phyloP scores from a whole-genome alignment of 2,329 filamentous ascomycete genomes.

The Tolypocladium cylindrosporum region DNA sequence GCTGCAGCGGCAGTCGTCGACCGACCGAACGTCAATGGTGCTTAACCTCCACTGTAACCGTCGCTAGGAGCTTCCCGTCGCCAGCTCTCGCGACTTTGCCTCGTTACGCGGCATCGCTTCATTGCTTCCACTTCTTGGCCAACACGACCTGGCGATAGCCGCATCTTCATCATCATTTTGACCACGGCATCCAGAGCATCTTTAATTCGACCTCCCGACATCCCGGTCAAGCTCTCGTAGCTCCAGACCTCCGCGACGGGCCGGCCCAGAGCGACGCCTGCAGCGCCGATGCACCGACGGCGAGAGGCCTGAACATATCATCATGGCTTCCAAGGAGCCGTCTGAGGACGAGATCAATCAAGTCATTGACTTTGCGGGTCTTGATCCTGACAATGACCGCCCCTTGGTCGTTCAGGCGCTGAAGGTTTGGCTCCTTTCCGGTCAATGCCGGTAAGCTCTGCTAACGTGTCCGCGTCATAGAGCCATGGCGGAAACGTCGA shows the following conservation, averaged over 20 bases:
- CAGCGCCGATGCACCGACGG: not conserved
- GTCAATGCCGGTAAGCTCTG: not conserved
- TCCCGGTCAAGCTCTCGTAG: not conserved
- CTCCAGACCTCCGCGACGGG: not conserved
- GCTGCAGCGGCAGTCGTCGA: not conserved
- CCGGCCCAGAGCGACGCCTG: not conserved
- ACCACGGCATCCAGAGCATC: not conserved
- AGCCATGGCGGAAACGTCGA: conserved; percentile 35
- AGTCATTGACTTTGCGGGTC: conserved; percentile 31
- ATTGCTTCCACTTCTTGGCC: not conserved
- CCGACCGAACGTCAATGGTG: not conserved
- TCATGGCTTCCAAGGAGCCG: conserved; percentile 24
- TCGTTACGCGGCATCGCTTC: not conserved
- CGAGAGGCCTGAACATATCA: not conserved
- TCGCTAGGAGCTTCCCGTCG: not conserved
- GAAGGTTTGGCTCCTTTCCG: conserved; percentile 20
- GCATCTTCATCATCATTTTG: not conserved
- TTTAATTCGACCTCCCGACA: not conserved
- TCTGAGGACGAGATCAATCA: conserved; percentile 24
- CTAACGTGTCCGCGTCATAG: conserved; percentile 10
- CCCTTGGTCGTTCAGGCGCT: conserved; percentile 29
- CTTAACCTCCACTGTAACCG: not conserved
- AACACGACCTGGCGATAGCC: not conserved
- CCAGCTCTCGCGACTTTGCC: not conserved
- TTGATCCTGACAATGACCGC: conserved; percentile 25